Percentiles rank a stretch among this genome's conserved stretches.
Evolutionary conservation across 2,329 filamentous ascomycete species (phyloP).

Genomic region (Fusarium verticillioides): DNA sequence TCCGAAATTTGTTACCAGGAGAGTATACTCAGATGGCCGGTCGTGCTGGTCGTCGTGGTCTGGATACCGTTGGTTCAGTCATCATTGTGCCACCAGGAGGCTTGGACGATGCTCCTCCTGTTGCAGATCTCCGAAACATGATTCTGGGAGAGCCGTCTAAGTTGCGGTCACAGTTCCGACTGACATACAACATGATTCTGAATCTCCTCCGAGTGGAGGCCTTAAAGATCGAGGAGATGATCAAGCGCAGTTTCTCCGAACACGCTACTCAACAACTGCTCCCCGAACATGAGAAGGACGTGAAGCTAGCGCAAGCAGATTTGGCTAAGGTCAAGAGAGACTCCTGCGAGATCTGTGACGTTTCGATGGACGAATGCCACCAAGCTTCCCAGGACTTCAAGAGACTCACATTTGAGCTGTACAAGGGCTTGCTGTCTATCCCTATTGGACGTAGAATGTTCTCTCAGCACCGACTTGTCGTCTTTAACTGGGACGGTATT

Average conservation of each 20-base stretch:
- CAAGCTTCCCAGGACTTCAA: slow-evolving; percentile 83
- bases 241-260: slow-evolving; percentile 98
- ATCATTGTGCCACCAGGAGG: slow-evolving; percentile 88
- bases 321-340: slow-evolving; percentile 90
- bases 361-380: slow-evolving; percentile 83
- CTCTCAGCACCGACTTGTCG: slow-evolving; percentile 77
- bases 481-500: slow-evolving; percentile 86
- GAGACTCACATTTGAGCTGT: slow-evolving; percentile 81
- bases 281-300: slow-evolving; percentile 94
- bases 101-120: slow-evolving; percentile 88
- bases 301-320: slow-evolving; percentile 91
- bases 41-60: slow-evolving; percentile 88
- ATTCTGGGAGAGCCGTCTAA: slow-evolving; percentile 96
- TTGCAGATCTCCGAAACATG: slow-evolving; percentile 86
- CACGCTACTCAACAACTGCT: slow-evolving; percentile 95
- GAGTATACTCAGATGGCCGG: slow-evolving; percentile 99
- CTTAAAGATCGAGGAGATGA: slow-evolving; percentile 99
- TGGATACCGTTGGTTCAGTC: slow-evolving; percentile 92
- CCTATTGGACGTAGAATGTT: slow-evolving; percentile 86
- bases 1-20: slow-evolving; percentile 89
- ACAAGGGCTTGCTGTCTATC: slow-evolving; percentile 80
- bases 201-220: slow-evolving; percentile 95
- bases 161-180: slow-evolving; percentile 91
- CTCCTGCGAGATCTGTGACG: slow-evolving; percentile 82
- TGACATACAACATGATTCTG: slow-evolving; percentile 99